Percentiles rank a stretch among this genome's conserved stretches.
Evolutionary conservation across 345 rosid species (phyloP).

Genomic region (Gossypium thurberi): DNA sequence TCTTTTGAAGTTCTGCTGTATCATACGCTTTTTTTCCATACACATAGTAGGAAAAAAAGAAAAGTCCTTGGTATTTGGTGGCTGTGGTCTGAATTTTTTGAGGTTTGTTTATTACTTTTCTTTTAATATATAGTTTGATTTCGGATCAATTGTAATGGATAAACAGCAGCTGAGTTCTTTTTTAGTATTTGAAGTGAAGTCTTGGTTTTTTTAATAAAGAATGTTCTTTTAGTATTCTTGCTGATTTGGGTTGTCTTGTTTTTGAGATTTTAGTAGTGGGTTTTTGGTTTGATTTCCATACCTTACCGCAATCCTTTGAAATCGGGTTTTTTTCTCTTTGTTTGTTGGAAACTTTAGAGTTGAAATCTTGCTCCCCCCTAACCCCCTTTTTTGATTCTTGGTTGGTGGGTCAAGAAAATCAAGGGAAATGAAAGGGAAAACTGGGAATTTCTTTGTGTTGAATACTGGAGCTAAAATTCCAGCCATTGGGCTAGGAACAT

Average conservation of each 20-base stretch:
- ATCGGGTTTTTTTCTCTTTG: not conserved
- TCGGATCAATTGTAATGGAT: slow-evolving; percentile 10
- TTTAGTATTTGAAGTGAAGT: not conserved
- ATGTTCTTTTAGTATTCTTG: not conserved
- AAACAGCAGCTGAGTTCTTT: slow-evolving; percentile 3
- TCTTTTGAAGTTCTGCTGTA: slow-evolving; percentile 10
- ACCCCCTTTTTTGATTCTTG: not conserved
- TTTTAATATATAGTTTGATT: slow-evolving; percentile 4
- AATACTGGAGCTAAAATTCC: slow-evolving; percentile 58
- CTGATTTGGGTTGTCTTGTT: slow-evolving; percentile 9
- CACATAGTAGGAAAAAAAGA: not conserved
- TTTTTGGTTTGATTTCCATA: slow-evolving; percentile 1
- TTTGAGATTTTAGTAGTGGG: slow-evolving; percentile 12
- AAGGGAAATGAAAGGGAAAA: slow-evolving; percentile 38
- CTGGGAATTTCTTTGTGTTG: slow-evolving; percentile 38
- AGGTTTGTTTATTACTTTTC: slow-evolving; percentile 14
- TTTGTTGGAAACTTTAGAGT: not conserved
- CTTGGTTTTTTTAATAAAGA: not conserved
- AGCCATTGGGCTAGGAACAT: slow-evolving; percentile 56
- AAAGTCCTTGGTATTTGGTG: slow-evolving; percentile 9
- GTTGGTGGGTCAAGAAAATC: slow-evolving; percentile 1
- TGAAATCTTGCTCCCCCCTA: not conserved
- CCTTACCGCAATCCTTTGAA: not conserved
- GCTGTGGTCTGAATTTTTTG: slow-evolving; percentile 1
- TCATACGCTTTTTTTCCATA: not conserved